A percentile compares a stretch with the other conserved stretches of the same genome.
These are phyloP conservation scores for Trichosporon ovoides DNA, from an alignment of 1,284 basidiomycete species.

Conservation along the genomic window DNA sequence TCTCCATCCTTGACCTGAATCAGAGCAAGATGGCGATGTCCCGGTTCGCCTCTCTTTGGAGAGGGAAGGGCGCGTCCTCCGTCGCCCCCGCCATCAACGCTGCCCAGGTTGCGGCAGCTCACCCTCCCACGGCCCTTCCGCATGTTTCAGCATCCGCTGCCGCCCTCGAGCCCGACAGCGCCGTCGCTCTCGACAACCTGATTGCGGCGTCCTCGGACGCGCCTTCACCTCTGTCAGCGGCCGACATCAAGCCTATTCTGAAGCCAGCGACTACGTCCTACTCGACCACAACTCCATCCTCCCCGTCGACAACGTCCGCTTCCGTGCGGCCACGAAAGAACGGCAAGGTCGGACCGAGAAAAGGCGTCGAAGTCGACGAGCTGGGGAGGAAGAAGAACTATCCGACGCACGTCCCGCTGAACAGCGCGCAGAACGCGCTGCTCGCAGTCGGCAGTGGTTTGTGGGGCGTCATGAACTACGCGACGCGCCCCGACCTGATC, in stretches of 20 bases:
- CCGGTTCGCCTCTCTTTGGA: neutral
- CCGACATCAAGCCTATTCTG: neutral
- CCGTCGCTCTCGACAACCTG: neutral
- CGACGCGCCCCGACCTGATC: conserved; percentile 69
- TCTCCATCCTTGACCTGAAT: too few species aligned
- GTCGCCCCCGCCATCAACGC: neutral
- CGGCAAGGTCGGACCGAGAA: neutral
- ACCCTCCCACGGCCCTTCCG: neutral
- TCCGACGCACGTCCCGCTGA: conserved; percentile 75
- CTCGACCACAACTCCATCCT: neutral
- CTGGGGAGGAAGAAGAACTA: conserved; percentile 37
- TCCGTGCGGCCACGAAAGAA: neutral
- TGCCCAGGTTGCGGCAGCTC: neutral
- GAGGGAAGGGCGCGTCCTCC: neutral
- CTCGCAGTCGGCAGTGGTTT: conserved; percentile 80
- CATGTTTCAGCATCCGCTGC: neutral
- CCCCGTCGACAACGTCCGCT: neutral
- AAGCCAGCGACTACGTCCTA: neutral
- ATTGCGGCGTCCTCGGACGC: too few species aligned
- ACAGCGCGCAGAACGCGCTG: conserved; percentile 73
- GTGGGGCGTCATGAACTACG: conserved; percentile 74
- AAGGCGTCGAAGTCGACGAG: neutral
- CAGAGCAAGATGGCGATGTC: neutral
- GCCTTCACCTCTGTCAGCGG: too few species aligned
- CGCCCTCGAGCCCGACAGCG: neutral